These are phyloP conservation scores for Starmerella potacharoeniae DNA, from an alignment of 805 yeast genomes.

Conservation along the genomic window DNA sequence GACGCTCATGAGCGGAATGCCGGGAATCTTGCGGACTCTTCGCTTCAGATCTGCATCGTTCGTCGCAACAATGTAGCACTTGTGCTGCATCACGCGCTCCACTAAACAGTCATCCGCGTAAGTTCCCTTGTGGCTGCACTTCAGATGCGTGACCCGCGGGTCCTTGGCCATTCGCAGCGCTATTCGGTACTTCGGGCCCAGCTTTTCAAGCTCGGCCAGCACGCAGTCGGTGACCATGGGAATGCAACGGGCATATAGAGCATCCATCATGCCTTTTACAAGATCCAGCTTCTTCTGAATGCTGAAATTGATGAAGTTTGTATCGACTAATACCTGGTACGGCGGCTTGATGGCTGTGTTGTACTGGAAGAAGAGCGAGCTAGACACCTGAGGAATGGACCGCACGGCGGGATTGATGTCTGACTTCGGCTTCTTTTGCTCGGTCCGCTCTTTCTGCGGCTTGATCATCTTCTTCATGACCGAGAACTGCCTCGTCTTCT, in stretches of 20 bases:
- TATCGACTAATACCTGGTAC: constrained; percentile 88
- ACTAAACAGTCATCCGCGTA: constrained; percentile 98
- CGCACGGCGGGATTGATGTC: constrained; percentile 48
- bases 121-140: constrained; percentile 88
- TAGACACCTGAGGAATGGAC: constrained; percentile 84
- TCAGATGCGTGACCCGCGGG: constrained; percentile 76
- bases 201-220: constrained; percentile 91
- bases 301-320: constrained; percentile 92
- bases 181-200: constrained; percentile 89
- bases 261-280: constrained; percentile 95
- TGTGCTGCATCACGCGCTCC: constrained; percentile 85
- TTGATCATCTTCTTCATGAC: constrained; percentile 72
- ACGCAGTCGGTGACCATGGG: constrained; percentile 96
- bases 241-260: constrained; percentile 85
- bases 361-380: constrained; percentile 88
- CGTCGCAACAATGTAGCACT: constrained; percentile 93
- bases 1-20: constrained; percentile 93
- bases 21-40: constrained; percentile 90
- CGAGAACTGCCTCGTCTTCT: constrained; percentile 95
- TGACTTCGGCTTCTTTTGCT: constrained; percentile 27
- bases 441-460: constrained; percentile 56
- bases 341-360: constrained; percentile 96
- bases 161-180: constrained; percentile 89
- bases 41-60: constrained; percentile 95
- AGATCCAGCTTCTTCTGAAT: constrained; percentile 91